Evolutionary conservation across 495 filamentous ascomycete genomes (phyloP).

Genomic region (Penicillium pancosmium): DNA sequence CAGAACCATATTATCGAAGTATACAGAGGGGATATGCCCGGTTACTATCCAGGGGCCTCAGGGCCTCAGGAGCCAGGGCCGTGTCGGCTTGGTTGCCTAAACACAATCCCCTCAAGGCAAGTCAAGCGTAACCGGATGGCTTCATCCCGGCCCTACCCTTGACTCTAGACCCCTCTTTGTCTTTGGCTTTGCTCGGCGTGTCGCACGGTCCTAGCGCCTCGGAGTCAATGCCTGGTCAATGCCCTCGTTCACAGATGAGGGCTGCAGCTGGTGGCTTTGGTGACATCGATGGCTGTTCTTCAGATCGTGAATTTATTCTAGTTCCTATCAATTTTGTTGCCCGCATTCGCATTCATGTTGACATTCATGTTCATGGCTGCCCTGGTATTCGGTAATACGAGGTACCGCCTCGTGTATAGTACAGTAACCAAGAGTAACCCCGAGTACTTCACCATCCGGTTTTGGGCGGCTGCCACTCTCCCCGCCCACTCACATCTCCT

Average conservation of each 20-base stretch:
- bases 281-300: slow-evolving; percentile 5
- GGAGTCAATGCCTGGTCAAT: neutral
- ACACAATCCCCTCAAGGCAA: neutral
- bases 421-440: too few species aligned
- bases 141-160: neutral
- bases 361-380: too few species aligned
- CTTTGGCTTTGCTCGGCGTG: slow-evolving; percentile 1
- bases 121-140: slow-evolving; percentile 2
- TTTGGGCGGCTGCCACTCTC: neutral
- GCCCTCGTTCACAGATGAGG: neutral
- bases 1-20: too few species aligned
- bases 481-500: slow-evolving; percentile 16
- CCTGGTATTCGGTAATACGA: neutral
- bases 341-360: too few species aligned
- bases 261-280: slow-evolving; percentile 3
- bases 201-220: slow-evolving; percentile 13
- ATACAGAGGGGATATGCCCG: too few species aligned
- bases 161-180: neutral
- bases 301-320: too few species aligned
- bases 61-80: neutral
- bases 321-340: neutral
- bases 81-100: slow-evolving; percentile 8
- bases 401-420: neutral
- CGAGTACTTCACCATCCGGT: slow-evolving; percentile 3
- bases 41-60: neutral